Conservation (phyloP, 257 asterid species). For the Solanum etuberosum region DNA sequence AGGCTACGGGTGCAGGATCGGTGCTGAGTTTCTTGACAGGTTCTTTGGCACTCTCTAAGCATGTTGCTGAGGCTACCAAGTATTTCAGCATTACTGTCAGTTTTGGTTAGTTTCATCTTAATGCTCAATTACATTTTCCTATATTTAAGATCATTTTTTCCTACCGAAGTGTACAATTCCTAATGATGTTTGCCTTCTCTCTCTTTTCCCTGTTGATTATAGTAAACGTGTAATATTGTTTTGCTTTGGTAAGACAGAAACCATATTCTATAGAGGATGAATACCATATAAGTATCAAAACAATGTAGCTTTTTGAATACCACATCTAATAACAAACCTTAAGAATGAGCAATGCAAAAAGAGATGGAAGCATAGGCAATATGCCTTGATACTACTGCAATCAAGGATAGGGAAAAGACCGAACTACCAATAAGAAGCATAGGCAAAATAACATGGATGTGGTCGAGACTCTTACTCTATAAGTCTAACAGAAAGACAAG, state of each 20-base stretch:
- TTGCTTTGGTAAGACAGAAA: neutral
- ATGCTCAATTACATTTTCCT: neutral
- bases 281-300: neutral
- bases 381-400: neutral
- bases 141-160: neutral
- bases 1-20: constrained; percentile 96
- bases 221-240: neutral
- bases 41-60: constrained; percentile 79
- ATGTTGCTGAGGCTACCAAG: constrained; percentile 64
- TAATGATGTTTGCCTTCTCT: neutral
- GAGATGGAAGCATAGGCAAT: neutral
- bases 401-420: neutral
- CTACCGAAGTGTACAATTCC: neutral
- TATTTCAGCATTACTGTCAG: constrained; percentile 84
- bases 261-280: neutral
- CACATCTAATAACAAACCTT: neutral
- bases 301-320: neutral
- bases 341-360: neutral
- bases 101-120: constrained; percentile 46
- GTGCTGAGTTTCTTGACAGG: constrained; percentile 90
- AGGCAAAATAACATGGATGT: neutral
- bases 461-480: neutral
- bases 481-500: neutral
- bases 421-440: neutral
- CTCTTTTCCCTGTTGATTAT: neutral